phyloP scores from a whole-genome alignment of 768 basidiomycete species.

The Suillus lakei region DNA sequence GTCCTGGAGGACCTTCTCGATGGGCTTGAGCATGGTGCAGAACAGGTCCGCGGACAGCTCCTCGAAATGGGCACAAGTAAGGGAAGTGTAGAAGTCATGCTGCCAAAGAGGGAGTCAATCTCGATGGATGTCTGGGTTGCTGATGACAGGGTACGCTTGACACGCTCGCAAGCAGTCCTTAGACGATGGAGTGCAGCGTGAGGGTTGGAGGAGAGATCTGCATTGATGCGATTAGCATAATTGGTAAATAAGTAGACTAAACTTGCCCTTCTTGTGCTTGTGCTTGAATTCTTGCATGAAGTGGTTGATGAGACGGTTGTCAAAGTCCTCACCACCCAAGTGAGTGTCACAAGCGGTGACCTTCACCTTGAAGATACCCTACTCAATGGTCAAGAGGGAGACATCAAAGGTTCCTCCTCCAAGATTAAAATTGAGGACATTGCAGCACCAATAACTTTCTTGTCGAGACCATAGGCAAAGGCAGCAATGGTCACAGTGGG shows the following conservation, averaged over 20 bases:
- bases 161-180: slow-evolving; percentile 97
- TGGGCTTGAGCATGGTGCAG: slow-evolving; percentile 75
- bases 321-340: slow-evolving; percentile 75
- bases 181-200: slow-evolving; percentile 83
- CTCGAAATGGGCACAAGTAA: slow-evolving; percentile 74
- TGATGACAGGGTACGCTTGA: slow-evolving; percentile 48
- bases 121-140: slow-evolving; percentile 53
- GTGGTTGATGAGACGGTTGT: slow-evolving; percentile 72
- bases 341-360: slow-evolving; percentile 63
- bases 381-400: slow-evolving; percentile 76
- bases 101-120: slow-evolving; percentile 58
- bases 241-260: slow-evolving; percentile 6
- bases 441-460: slow-evolving; percentile 48
- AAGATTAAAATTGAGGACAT: slow-evolving; percentile 95
- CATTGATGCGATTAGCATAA: slow-evolving; percentile 13
- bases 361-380: slow-evolving; percentile 60
- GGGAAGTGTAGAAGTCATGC: slow-evolving; percentile 71
- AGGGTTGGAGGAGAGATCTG: slow-evolving; percentile 59
- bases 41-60: slow-evolving; percentile 73
- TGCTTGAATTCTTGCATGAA: slow-evolving; percentile 65
- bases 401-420: slow-evolving; percentile 98
- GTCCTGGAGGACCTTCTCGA: slow-evolving; percentile 76
- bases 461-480: slow-evolving; percentile 53
- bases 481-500: slow-evolving; percentile 48
- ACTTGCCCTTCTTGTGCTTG: slow-evolving; percentile 62